These are phyloP conservation scores for Perkinsus chesapeaki DNA, from an alignment of 169 alveolate species.

Conservation along the genomic window DNA sequence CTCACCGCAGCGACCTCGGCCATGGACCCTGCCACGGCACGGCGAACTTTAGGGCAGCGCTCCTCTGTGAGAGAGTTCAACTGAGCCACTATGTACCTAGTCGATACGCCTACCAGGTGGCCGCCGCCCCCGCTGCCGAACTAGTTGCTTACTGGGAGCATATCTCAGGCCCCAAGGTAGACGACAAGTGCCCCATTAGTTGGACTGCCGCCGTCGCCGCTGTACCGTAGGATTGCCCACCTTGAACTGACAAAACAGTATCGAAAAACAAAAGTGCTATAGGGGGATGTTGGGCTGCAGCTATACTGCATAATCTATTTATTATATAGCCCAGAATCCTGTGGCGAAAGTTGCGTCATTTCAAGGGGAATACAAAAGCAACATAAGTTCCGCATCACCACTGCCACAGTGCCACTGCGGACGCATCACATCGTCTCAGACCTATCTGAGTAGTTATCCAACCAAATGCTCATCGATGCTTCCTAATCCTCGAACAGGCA, in stretches of 20 bases:
- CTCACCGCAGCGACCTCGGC: neutral
- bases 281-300: too few relatives aligned
- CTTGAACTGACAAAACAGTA: neutral
- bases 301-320: too few relatives aligned
- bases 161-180: neutral
- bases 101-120: neutral
- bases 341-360: too few relatives aligned
- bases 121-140: neutral
- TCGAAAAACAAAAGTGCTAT: neutral
- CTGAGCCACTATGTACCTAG: neutral
- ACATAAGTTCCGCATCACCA: too few relatives aligned
- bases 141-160: neutral
- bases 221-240: neutral
- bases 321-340: too few relatives aligned
- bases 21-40: neutral
- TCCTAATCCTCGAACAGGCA: too few relatives aligned
- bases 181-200: neutral
- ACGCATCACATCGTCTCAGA: too few relatives aligned
- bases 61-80: neutral
- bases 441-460: too few relatives aligned
- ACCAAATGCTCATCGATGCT: too few relatives aligned
- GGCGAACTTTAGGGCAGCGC: neutral
- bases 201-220: neutral
- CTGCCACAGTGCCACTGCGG: too few relatives aligned
- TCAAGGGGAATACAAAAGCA: too few relatives aligned